phyloP scores from a whole-genome alignment of 129 eudicot genomes.

The Centaurea solstitialis region DNA sequence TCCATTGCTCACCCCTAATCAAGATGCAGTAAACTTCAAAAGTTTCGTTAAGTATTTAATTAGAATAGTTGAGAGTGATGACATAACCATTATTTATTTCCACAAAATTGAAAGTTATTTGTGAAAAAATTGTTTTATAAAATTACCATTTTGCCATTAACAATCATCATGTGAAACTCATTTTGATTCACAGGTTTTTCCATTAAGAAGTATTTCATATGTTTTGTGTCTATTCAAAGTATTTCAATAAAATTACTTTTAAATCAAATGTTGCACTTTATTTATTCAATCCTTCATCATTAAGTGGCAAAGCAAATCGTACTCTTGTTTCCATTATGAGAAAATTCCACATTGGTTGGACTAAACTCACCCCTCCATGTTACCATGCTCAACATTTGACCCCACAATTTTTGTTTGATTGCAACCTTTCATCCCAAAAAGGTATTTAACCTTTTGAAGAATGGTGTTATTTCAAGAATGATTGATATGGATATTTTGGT shows the following conservation, averaged over 20 bases:
- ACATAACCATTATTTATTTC: no score
- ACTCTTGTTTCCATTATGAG: neutral
- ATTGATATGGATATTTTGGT: neutral
- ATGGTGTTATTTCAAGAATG: neutral
- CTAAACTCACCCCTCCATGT: neutral
- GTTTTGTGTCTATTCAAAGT: neutral
- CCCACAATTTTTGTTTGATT: neutral
- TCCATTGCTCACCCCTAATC: no score
- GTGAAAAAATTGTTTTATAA: no score
- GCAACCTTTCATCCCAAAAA: neutral
- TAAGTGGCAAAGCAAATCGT: neutral
- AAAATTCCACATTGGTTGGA: neutral
- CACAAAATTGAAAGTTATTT: neutral
- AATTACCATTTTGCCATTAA: neutral
- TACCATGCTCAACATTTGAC: constrained; percentile 13
- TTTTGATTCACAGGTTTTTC: neutral
- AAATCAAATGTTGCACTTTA: neutral
- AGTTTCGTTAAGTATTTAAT: no score
- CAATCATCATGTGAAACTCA: neutral
- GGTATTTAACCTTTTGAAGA: neutral
- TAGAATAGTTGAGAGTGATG: no score
- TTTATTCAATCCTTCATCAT: neutral
- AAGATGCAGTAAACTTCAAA: no score
- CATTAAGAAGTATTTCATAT: neutral
- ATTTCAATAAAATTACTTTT: neutral